Evolutionary conservation across 352 stramenopile genomes (phyloP).

Genomic region (Globisporangium nunn): DNA sequence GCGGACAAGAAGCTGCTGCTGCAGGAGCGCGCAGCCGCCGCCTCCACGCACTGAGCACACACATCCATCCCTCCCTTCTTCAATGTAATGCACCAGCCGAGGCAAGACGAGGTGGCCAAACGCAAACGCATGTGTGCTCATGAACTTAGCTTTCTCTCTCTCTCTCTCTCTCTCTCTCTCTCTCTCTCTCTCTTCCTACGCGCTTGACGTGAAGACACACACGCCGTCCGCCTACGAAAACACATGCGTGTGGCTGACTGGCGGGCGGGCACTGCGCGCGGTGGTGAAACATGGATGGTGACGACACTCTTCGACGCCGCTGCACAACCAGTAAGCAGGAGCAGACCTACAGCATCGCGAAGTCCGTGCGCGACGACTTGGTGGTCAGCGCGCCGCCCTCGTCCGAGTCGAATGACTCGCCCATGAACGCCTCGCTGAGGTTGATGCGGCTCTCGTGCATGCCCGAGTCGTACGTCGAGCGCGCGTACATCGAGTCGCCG

Average conservation of each 20-base stretch:
- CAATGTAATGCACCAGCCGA: background rate
- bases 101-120: too few relatives aligned
- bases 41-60: background rate
- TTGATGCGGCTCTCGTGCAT: constrained; percentile 54
- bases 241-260: too few relatives aligned
- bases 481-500: constrained; percentile 18
- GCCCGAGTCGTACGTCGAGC: constrained; percentile 21
- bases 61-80: too few relatives aligned
- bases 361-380: constrained; percentile 30
- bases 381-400: constrained; percentile 21
- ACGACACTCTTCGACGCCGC: background rate
- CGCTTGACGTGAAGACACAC: too few relatives aligned
- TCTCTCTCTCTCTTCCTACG: too few relatives aligned
- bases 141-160: too few relatives aligned
- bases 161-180: too few relatives aligned
- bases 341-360: constrained; percentile 37
- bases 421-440: constrained; percentile 51
- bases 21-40: constrained; percentile 24
- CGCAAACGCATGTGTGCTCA: background rate
- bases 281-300: background rate
- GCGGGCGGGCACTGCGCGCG: too few relatives aligned
- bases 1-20: constrained; percentile 49
- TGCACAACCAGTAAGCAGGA: background rate
- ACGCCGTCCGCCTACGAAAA: too few relatives aligned
- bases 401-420: constrained; percentile 29